A percentile compares a stretch with the other conserved stretches of the same genome.
Conservation (phyloP, 1,284 basidiomycete genomes). For the Ganoderma lingzhi region DNA sequence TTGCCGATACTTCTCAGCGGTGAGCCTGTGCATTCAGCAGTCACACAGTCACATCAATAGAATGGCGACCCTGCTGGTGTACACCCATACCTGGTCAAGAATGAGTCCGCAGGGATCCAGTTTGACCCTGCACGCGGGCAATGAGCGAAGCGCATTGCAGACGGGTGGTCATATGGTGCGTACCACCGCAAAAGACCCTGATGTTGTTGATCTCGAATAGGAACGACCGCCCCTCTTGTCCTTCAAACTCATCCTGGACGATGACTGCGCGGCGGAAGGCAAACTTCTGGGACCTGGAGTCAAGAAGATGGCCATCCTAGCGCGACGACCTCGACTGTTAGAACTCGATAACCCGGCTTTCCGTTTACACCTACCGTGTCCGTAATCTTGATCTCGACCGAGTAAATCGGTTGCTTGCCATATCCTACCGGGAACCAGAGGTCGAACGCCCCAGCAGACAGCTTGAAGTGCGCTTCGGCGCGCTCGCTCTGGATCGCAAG, state of each 20-base stretch:
- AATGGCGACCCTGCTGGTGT: not conserved
- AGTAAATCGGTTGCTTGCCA: conserved; percentile 82
- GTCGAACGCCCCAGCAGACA: conserved; percentile 62
- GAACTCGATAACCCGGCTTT: not conserved
- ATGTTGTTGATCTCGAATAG: conserved; percentile 90
- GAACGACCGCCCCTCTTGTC: conserved; percentile 81
- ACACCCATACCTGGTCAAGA: conserved; percentile 74
- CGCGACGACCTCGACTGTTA: not conserved
- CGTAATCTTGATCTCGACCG: conserved; percentile 58
- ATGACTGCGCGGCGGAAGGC: conserved; percentile 81
- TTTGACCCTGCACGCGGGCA: conserved; percentile 71
- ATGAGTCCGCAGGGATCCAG: conserved; percentile 93
- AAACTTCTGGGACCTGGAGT: conserved; percentile 63
- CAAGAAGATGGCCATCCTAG: conserved; percentile 59
- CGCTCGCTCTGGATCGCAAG: conserved; percentile 49
- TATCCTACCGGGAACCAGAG: conserved; percentile 90
- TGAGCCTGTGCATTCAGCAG: conserved; percentile 44
- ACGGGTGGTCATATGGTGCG: conserved; percentile 19
- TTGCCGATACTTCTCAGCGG: conserved; percentile 59
- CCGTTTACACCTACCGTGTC: conserved; percentile 51
- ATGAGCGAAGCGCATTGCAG: not conserved
- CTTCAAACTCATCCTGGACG: conserved; percentile 78
- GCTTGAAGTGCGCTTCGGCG: conserved; percentile 56
- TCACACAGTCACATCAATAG: not conserved
- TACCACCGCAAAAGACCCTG: conserved; percentile 87